Evolutionary conservation across 306 rosid species (phyloP), one percentile per base, ranked within the genome.

Genomic region (Aeschynomene evenia): DNA sequence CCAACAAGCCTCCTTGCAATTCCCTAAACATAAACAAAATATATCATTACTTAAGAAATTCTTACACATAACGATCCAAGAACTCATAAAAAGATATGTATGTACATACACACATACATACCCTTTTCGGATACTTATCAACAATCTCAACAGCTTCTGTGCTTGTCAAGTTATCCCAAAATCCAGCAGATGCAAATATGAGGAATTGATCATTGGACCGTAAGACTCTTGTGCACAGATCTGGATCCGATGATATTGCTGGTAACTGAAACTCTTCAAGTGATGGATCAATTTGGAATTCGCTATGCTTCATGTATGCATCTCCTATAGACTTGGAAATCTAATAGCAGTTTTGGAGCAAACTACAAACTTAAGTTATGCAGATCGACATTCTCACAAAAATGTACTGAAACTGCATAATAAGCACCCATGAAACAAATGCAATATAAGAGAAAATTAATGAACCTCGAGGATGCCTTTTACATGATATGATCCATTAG

Each of bases 291-390:
- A 77, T 72, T 63, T 82, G 59, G 68, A 79, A 85, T 65, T 79
- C 86, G 15, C 87, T 80, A 29, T 54, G 71, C 78, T 90, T 87
- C 80, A 87, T 79, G 79, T 84, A 87, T 23, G 91, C 94, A 72
- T 90, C 91, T 6, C 91, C 94, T 29, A 89, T 87, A 21, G 91
- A 79, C 78, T 88, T 81, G 9, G 96, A 83, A 36, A 87, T 89
- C 96, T 87, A 79, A 75, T 12, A 62, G 0, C 36, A 71, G 52
- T 24, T 37, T 21, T 23, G 40, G 16, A 50, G 15, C 39, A 37
- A 23, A 54, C 55, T 52, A 73, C 48, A 50, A 64, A n/a, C n/a
- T n/a, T n/a, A n/a, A n/a, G n/a, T n/a, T n/a, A n/a, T n/a, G n/a
- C n/a, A n/a, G n/a, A n/a, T n/a, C n/a, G n/a, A n/a, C n/a, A n/a